Evolutionary conservation across 1,284 basidiomycete species (phyloP).

Genomic region (Tranzscheliella williamsii): DNA sequence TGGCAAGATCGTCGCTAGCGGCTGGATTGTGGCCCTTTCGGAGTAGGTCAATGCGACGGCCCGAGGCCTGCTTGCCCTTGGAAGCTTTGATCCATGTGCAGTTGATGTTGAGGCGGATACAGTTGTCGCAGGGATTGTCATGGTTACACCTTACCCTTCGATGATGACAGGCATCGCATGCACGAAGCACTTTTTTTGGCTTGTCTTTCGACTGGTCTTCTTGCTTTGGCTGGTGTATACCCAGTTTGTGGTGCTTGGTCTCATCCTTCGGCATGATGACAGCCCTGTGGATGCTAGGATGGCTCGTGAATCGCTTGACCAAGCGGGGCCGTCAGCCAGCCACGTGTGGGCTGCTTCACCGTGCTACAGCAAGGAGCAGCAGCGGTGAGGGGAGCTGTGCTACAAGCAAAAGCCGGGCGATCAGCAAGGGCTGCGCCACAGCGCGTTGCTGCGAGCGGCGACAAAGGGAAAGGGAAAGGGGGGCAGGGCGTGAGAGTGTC

Average conservation of each 20-base stretch:
- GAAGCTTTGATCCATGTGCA: conserved; percentile 52
- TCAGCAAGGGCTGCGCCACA: too few species aligned
- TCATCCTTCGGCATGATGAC: conserved; percentile 34
- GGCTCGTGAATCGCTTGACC: too few species aligned
- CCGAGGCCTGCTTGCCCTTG: conserved; percentile 43
- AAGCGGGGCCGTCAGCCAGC: too few species aligned
- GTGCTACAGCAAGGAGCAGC: too few species aligned
- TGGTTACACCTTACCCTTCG: conserved; percentile 48
- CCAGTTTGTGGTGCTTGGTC: conserved; percentile 8
- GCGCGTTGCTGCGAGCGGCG: too few species aligned
- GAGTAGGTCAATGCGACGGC: conserved; percentile 34
- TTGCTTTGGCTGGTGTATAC: not conserved
- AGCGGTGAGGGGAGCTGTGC: too few species aligned
- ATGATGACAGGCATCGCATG: conserved; percentile 41
- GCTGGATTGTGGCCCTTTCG: conserved; percentile 39
- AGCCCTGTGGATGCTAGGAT: too few species aligned
- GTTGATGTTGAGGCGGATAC: conserved; percentile 45
- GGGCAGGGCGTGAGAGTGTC: too few species aligned
- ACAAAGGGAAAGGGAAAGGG: too few species aligned
- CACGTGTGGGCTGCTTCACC: too few species aligned
- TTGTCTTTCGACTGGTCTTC: conserved; percentile 22
- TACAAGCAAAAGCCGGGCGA: too few species aligned
- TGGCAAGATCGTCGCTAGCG: conserved; percentile 20
- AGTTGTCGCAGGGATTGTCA: conserved; percentile 49
- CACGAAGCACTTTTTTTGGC: conserved; percentile 35